phyloP scores from a whole-genome alignment of 164 flowering plant species.

The Cinnamomum micranthum region DNA sequence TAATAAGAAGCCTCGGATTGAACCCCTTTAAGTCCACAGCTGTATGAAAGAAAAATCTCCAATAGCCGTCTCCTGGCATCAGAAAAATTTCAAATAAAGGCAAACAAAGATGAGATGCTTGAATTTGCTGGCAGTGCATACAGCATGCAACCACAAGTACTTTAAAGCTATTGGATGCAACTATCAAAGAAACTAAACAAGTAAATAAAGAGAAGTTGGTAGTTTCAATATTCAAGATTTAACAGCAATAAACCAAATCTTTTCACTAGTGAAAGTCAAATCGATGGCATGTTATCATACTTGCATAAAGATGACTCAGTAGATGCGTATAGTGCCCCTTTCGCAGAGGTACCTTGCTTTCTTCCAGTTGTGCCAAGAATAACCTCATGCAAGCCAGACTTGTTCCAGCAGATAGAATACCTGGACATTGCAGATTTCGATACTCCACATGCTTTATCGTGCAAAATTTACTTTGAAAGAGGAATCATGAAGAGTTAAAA shows the following conservation, averaged over 20 bases:
- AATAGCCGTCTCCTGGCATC: constrained; percentile 57
- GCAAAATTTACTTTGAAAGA: not conserved
- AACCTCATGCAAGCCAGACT: constrained; percentile 79
- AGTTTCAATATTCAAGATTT: not conserved
- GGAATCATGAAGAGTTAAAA: not conserved
- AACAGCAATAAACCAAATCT: not conserved
- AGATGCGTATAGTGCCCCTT: constrained; percentile 73
- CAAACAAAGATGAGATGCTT: not conserved
- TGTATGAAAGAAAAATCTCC: constrained; percentile 48
- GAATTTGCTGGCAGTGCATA: not conserved
- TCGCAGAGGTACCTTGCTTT: constrained; percentile 93
- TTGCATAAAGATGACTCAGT: constrained; percentile 88
- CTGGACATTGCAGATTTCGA: constrained; percentile 27
- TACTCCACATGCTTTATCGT: not conserved
- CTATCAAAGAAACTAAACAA: not conserved
- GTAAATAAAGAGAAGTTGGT: not conserved
- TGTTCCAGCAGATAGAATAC: constrained; percentile 93
- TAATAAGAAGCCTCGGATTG: constrained; percentile 39
- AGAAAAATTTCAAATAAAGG: constrained; percentile 2
- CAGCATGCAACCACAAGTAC: not conserved
- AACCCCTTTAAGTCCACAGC: constrained; percentile 16
- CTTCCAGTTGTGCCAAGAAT: constrained; percentile 98
- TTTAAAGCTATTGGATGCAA: not conserved
- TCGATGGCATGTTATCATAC: constrained; percentile 35
- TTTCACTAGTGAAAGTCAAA: not conserved